phyloP scores from a whole-genome alignment of 345 rosid genomes.

The Chamaenerion angustifolium region DNA sequence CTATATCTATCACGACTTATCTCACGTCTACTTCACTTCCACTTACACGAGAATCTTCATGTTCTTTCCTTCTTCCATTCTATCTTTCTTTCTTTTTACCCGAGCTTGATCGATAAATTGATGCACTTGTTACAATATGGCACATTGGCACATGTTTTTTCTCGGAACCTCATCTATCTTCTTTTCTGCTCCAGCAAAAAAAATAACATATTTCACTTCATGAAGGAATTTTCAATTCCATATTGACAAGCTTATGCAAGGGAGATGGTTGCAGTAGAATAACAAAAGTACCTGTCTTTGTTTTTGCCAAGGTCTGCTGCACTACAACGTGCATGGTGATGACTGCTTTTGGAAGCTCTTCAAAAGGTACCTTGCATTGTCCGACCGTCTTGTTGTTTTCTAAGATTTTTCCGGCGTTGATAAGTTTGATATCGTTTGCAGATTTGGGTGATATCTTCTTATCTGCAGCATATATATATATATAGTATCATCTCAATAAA shows the following conservation, averaged over 20 bases:
- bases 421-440: constrained; percentile 74
- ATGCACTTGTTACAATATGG: constrained; percentile 39
- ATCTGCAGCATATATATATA: constrained; percentile 25
- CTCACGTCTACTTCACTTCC: too few relatives aligned
- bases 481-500: too few relatives aligned
- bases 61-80: too few relatives aligned
- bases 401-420: constrained; percentile 78
- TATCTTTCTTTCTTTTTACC: too few relatives aligned
- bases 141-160: constrained; percentile 49
- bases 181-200: constrained; percentile 41
- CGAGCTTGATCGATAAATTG: too few relatives aligned
- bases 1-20: too few relatives aligned
- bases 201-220: not conserved
- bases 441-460: constrained; percentile 61
- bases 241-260: not conserved
- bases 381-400: constrained; percentile 78
- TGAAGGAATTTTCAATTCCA: too few relatives aligned
- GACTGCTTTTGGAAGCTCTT: constrained; percentile 51
- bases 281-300: constrained; percentile 48
- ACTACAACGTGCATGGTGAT: constrained; percentile 95
- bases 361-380: constrained; percentile 70
- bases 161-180: constrained; percentile 47
- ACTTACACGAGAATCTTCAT: too few relatives aligned
- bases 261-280: not conserved
- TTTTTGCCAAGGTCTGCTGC: constrained; percentile 58